phyloP scores from a whole-genome alignment of 1,284 basidiomycete genomes.

The Marasmius fiardii region DNA sequence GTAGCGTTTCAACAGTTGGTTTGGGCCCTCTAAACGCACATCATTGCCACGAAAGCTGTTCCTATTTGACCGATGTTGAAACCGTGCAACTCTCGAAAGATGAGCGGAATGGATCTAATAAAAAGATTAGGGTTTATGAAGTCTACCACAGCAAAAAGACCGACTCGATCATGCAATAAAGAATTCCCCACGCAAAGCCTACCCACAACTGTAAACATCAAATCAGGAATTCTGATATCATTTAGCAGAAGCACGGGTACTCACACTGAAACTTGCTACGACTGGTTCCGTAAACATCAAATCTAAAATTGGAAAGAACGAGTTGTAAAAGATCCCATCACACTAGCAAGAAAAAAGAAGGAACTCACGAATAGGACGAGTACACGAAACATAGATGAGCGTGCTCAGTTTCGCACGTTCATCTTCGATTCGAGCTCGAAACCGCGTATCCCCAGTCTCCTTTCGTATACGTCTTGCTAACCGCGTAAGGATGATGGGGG shows the following conservation, averaged over 20 bases:
- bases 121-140: neutral
- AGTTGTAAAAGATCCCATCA: neutral
- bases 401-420: constrained; percentile 48
- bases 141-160: constrained; percentile 18
- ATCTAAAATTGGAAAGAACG: neutral
- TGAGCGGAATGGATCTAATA: constrained; percentile 54
- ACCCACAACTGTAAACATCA: constrained; percentile 51
- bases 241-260: neutral
- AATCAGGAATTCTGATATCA: neutral
- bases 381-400: no score
- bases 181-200: constrained; percentile 76
- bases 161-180: constrained; percentile 67
- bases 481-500: constrained; percentile 57
- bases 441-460: constrained; percentile 55
- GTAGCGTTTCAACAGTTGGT: neutral
- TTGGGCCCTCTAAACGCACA: constrained; percentile 41
- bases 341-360: constrained; percentile 1
- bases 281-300: constrained; percentile 64
- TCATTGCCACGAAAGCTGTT: constrained; percentile 53
- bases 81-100: constrained; percentile 59
- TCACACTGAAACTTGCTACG: constrained; percentile 61
- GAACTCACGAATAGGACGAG: constrained; percentile 64
- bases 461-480: constrained; percentile 59
- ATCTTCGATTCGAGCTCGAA: constrained; percentile 63
- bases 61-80: constrained; percentile 68